Evolutionary conservation across 495 filamentous ascomycete species (phyloP).

Genomic region (Tuber calosporum): DNA sequence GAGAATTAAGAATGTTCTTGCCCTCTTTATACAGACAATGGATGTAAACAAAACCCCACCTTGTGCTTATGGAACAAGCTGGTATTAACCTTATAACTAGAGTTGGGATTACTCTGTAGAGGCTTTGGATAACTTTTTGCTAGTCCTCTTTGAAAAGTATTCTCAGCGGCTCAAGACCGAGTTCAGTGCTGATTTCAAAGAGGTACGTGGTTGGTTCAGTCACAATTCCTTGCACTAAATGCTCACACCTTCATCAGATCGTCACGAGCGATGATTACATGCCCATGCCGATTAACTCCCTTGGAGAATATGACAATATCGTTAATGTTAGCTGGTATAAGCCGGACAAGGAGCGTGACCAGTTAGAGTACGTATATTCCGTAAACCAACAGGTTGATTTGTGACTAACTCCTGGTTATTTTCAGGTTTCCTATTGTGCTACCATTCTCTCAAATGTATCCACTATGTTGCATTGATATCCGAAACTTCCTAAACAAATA

Average conservation of each 20-base stretch:
- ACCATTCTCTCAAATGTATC: slow-evolving; percentile 98
- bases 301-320: slow-evolving; percentile 92
- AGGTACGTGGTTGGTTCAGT: slow-evolving; percentile 49
- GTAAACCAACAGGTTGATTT: not conserved
- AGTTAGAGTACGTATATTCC: slow-evolving; percentile 57
- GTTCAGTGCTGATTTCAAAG: slow-evolving; percentile 88
- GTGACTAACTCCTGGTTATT: not conserved
- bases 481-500: slow-evolving; percentile 94
- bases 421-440: slow-evolving; percentile 81
- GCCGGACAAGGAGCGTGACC: slow-evolving; percentile 66
- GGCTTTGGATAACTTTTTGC: slow-evolving; percentile 69
- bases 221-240: not conserved
- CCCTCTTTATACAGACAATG: slow-evolving; percentile 96
- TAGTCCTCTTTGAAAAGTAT: slow-evolving; percentile 86
- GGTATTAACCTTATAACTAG: slow-evolving; percentile 46
- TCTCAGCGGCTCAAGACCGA: slow-evolving; percentile 80
- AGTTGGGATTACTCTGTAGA: slow-evolving; percentile 83
- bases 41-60: slow-evolving; percentile 51
- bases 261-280: slow-evolving; percentile 97
- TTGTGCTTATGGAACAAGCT: slow-evolving; percentile 6
- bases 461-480: slow-evolving; percentile 94
- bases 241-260: slow-evolving; percentile 51
- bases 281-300: slow-evolving; percentile 88
- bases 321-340: slow-evolving; percentile 88
- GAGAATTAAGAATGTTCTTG: slow-evolving; percentile 85